These are phyloP conservation scores for Scleromitrula shiraiana DNA, from an alignment of 2,329 filamentous ascomycete species.

Conservation along the genomic window DNA sequence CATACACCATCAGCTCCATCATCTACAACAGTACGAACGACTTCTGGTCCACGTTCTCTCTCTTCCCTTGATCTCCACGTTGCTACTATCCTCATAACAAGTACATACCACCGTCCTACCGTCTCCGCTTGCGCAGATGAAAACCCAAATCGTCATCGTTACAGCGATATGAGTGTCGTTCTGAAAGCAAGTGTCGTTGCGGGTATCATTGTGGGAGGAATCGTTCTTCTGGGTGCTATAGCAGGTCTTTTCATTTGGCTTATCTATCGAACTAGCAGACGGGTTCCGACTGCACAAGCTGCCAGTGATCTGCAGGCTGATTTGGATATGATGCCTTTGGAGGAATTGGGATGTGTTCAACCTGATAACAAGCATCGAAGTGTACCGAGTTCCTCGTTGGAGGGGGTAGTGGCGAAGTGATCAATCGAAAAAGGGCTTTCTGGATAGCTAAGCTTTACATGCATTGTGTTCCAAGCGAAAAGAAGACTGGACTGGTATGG, in stretches of 20 bases:
- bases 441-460: no score
- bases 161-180: not conserved
- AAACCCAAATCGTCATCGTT: not conserved
- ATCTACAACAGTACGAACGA: not conserved
- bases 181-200: not conserved
- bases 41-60: not conserved
- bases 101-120: not conserved
- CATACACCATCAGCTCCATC: not conserved
- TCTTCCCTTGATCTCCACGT: not conserved
- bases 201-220: not conserved
- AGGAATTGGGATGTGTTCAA: slow-evolving; percentile 35
- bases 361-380: slow-evolving; percentile 12
- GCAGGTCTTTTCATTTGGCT: not conserved
- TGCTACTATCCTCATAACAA: not conserved
- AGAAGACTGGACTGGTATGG: no score
- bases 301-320: slow-evolving; percentile 8
- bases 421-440: no score
- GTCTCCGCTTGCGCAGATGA: not conserved
- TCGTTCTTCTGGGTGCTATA: not conserved
- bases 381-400: not conserved
- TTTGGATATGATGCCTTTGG: slow-evolving; percentile 16
- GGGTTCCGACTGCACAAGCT: not conserved
- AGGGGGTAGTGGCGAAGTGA: not conserved
- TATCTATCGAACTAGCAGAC: not conserved
- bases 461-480: no score